Percentiles rank a stretch among this genome's conserved stretches.
These are phyloP conservation scores for Trametes pubescens DNA, from an alignment of 1,284 basidiomycete species.

Conservation along the genomic window DNA sequence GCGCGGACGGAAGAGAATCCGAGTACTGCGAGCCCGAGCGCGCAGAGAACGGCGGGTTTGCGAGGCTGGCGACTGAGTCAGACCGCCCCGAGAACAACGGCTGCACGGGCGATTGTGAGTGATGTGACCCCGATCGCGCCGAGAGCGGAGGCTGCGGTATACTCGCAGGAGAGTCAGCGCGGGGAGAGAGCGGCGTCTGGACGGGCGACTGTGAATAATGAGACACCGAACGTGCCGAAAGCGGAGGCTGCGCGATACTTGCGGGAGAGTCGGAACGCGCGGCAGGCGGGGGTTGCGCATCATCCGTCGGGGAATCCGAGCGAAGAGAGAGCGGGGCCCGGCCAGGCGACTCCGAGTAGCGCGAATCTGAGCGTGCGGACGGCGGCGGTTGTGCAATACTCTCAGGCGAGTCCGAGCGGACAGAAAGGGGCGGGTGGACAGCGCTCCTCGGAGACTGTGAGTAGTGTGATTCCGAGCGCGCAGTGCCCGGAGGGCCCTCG, in stretches of 20 bases:
- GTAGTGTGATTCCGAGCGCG: constrained; percentile 19
- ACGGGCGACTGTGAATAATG: constrained; percentile 22
- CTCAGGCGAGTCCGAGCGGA: neutral
- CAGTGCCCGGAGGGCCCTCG: constrained; percentile 12
- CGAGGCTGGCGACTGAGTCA: constrained; percentile 22
- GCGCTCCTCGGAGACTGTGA: constrained; percentile 18
- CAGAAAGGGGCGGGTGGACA: constrained; percentile 1
- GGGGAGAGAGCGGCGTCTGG: too few species aligned
- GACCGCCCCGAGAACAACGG: constrained; percentile 33
- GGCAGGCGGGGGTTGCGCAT: constrained; percentile 26
- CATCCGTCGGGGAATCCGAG: constrained; percentile 18
- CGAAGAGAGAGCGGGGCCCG: neutral
- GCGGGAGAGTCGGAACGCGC: constrained; percentile 31
- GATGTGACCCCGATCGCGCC: constrained; percentile 16
- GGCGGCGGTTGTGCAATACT: constrained; percentile 12
- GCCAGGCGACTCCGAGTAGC: constrained; percentile 22
- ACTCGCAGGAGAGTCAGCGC: too few species aligned
- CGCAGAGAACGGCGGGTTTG: constrained; percentile 13
- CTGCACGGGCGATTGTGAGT: constrained; percentile 20
- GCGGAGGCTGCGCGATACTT: constrained; percentile 13
- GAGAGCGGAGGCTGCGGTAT: neutral
- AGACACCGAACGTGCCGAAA: constrained; percentile 23
- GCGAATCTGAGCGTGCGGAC: constrained; percentile 23
- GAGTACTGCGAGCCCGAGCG: constrained; percentile 27
- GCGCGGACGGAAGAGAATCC: constrained; percentile 30